These are phyloP conservation scores for Candida awuae DNA, from an alignment of 805 yeast species.

Conservation along the genomic window DNA sequence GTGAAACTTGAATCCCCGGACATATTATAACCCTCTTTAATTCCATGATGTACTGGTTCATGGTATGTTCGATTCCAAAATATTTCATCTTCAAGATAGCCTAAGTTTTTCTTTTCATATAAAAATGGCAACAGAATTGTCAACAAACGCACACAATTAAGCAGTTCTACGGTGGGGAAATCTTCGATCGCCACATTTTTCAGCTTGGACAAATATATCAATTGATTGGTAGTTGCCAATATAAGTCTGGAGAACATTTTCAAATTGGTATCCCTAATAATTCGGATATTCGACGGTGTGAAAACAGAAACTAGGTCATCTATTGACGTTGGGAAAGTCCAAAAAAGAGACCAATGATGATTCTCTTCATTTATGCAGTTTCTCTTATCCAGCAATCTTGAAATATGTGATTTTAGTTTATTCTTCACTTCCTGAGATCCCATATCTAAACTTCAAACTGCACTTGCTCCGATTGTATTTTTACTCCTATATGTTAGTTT, in stretches of 20 bases:
- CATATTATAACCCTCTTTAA: not conserved
- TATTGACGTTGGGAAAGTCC: slow-evolving; percentile 43
- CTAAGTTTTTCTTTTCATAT: slow-evolving; percentile 38
- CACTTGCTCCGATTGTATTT: no score
- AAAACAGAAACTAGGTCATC: slow-evolving; percentile 53
- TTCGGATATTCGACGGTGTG: slow-evolving; percentile 48
- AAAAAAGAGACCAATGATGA: slow-evolving; percentile 36
- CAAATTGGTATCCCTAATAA: slow-evolving; percentile 49
- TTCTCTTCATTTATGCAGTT: slow-evolving; percentile 29
- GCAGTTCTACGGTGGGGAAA: slow-evolving; percentile 31
- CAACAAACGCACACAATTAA: slow-evolving; percentile 58
- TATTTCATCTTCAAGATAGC: slow-evolving; percentile 21
- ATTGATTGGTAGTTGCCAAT: slow-evolving; percentile 30
- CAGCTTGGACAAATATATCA: slow-evolving; percentile 20
- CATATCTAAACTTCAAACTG: no score
- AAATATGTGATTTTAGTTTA: slow-evolving; percentile 52
- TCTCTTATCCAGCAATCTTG: slow-evolving; percentile 43
- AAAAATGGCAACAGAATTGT: slow-evolving; percentile 59
- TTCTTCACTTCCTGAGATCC: slow-evolving; percentile 67
- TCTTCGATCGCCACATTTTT: slow-evolving; percentile 21
- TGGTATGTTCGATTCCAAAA: slow-evolving; percentile 35
- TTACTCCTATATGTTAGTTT: no score
- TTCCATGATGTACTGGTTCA: slow-evolving; percentile 1
- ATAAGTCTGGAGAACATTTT: slow-evolving; percentile 51
- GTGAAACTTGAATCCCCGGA: not conserved